Conservation (phyloP, 495 filamentous ascomycete genomes). For the Penicillium antarcticum region DNA sequence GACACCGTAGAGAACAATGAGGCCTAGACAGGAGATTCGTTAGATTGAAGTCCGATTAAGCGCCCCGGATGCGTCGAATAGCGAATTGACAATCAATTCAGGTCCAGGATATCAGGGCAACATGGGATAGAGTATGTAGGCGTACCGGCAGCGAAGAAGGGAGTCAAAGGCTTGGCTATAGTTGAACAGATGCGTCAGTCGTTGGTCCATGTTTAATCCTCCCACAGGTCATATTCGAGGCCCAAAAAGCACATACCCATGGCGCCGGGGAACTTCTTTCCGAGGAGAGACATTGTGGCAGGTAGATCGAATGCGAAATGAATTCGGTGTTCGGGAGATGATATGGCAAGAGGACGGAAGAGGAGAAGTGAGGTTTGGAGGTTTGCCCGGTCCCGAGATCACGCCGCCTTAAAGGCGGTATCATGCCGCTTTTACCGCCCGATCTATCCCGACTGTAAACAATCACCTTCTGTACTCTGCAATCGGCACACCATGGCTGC, state of each 20-base stretch:
- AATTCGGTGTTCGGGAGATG: conserved; percentile 30
- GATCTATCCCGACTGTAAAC: conserved; percentile 34
- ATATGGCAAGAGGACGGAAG: conserved; percentile 26
- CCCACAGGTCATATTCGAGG: background rate
- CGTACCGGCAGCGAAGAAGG: conserved; percentile 95
- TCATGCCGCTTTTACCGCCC: conserved; percentile 33
- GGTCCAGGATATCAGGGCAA: background rate
- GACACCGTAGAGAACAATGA: conserved; percentile 82
- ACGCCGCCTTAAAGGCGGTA: conserved; percentile 19
- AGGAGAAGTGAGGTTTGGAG: conserved; percentile 40
- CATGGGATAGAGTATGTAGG: conserved; percentile 2
- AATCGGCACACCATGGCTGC: conserved; percentile 31
- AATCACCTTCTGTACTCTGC: conserved; percentile 13
- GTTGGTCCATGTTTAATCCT: background rate
- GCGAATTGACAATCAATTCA: background rate
- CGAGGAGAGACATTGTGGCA: conserved; percentile 72
- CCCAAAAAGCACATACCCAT: conserved; percentile 64
- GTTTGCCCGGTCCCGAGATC: conserved; percentile 31
- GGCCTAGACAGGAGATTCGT: conserved; percentile 50
- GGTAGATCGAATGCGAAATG: conserved; percentile 29
- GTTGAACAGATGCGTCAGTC: conserved; percentile 30
- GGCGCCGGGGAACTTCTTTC: conserved; percentile 89
- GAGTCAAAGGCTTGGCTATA: conserved; percentile 81
- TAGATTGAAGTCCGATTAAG: conserved; percentile 22
- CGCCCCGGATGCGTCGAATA: background rate